phyloP scores from a whole-genome alignment of 1,284 basidiomycete genomes.

The Pyrrhoderma noxium region DNA sequence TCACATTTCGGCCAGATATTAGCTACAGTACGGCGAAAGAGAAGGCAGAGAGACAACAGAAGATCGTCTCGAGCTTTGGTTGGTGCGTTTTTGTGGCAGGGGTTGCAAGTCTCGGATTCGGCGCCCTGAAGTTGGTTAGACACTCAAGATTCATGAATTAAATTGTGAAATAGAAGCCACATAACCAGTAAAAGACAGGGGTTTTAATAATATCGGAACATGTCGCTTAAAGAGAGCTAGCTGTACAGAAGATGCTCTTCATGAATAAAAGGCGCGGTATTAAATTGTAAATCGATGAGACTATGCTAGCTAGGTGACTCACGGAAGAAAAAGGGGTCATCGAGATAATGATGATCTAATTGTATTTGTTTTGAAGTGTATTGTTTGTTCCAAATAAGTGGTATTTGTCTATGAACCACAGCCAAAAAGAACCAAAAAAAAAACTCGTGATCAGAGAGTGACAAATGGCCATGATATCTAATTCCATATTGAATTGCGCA shows the following conservation, averaged over 20 bases:
- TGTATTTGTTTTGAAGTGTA: conserved; percentile 7
- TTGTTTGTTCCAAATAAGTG: conserved; percentile 2
- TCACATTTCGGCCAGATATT: conserved; percentile 93
- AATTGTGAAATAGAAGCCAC: conserved; percentile 1
- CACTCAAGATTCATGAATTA: conserved; percentile 21
- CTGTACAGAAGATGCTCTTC: too few species aligned
- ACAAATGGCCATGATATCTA: background rate
- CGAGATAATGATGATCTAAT: conserved; percentile 7
- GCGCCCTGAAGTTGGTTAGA: conserved; percentile 31
- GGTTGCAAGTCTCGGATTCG: conserved; percentile 35
- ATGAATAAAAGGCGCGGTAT: too few species aligned
- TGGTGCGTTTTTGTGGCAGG: conserved; percentile 42
- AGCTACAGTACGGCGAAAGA: conserved; percentile 72
- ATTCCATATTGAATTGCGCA: too few species aligned
- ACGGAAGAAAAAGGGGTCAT: conserved; percentile 1
- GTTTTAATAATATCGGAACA: conserved; percentile 1
- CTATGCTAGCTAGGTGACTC: background rate
- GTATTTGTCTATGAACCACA: conserved; percentile 10
- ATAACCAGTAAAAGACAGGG: background rate
- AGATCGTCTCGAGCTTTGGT: conserved; percentile 37
- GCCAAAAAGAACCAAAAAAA: conserved; percentile 7
- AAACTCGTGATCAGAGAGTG: background rate
- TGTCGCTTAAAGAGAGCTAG: background rate
- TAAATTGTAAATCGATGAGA: too few species aligned
- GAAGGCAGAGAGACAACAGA: conserved; percentile 55